These are phyloP conservation scores for Strobilomyces echinocephalus DNA, from an alignment of 768 basidiomycete genomes.

Conservation along the genomic window DNA sequence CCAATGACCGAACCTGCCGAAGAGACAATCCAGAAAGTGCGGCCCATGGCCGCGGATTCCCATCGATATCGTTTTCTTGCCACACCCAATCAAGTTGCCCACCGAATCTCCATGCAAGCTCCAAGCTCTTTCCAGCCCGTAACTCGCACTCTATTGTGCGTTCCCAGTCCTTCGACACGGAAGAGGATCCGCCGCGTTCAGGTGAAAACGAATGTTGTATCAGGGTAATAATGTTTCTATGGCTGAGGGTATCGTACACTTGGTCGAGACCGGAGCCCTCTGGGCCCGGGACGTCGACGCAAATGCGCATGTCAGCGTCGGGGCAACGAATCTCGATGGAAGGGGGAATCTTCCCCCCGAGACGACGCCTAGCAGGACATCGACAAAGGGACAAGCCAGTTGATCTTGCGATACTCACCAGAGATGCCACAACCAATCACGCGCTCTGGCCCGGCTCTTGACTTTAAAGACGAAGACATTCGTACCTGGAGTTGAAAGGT, in stretches of 20 bases:
- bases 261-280: slow-evolving; percentile 36
- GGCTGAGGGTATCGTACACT: slow-evolving; percentile 50
- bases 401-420: slow-evolving; percentile 46
- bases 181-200: slow-evolving; percentile 25
- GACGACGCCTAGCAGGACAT: slow-evolving; percentile 48
- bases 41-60: slow-evolving; percentile 60
- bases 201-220: slow-evolving; percentile 53
- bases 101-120: slow-evolving; percentile 74
- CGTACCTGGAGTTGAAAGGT: slow-evolving; percentile 56
- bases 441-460: slow-evolving; percentile 70
- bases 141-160: slow-evolving; percentile 52
- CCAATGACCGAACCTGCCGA: slow-evolving; percentile 48
- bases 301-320: slow-evolving; percentile 58
- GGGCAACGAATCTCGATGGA: slow-evolving; percentile 71
- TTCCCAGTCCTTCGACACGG: slow-evolving; percentile 49
- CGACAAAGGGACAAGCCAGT: not conserved
- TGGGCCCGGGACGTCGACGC: slow-evolving; percentile 59
- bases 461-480: slow-evolving; percentile 85
- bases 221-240: slow-evolving; percentile 56
- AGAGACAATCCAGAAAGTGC: slow-evolving; percentile 74
- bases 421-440: slow-evolving; percentile 88
- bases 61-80: slow-evolving; percentile 62
- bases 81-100: slow-evolving; percentile 85
- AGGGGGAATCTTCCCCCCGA: slow-evolving; percentile 68
- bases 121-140: slow-evolving; percentile 51